Base-by-base conservation (phyloP, 768 basidiomycete genomes). In the Psilocybe cyanescens region DNA sequence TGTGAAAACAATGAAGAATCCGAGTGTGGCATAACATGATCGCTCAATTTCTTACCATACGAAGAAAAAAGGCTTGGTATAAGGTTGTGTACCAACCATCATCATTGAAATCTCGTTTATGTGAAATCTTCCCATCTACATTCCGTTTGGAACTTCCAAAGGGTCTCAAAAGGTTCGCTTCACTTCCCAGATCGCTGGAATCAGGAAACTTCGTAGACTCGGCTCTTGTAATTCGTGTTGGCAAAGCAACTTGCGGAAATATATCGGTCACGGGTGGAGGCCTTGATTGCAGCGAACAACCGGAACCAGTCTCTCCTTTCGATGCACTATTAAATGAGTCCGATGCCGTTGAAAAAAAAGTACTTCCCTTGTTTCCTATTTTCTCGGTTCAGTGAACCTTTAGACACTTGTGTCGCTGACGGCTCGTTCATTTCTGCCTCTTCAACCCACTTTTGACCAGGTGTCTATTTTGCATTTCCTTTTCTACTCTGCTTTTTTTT, bases 351-450 rank as follows among this genome's bases (percentile, higher is more conserved):
- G n/a, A 8, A 12, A 24, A 57, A 12, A 50, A 37, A 8, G 48
- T 29, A 37, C 57, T 66, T 65, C 59, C 62, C 46, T 58, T 66
- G 48, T 57, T 61, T 52, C 37, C 33, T 56, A 33, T 59, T 64
- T 66, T 53, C 58, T 63, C 63, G 70, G 73, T 74, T 71, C 68
- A 65, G 71, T 50, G 71, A 74, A 74, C 71, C 71, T 55, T 60
- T 61, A 65, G 65, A 66, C 63, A 60, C 68, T 70, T 76, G 76
- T 74, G 77, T 81, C 78, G 72, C 81, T 76, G 80, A 80, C 78
- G 77, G 77, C 77, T 73, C 72, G 71, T 73, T 72, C 66, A 69
- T 69, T 68, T 68, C 63, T 61, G 66, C 68, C 66, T 69, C 60
- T 66, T 65, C 66, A 59, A 65, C 64, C 71, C 71, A 67, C 67